Evolutionary conservation across 371 early-diverging fungal genomes (phyloP).

Genomic region (Mortierella sp.): DNA sequence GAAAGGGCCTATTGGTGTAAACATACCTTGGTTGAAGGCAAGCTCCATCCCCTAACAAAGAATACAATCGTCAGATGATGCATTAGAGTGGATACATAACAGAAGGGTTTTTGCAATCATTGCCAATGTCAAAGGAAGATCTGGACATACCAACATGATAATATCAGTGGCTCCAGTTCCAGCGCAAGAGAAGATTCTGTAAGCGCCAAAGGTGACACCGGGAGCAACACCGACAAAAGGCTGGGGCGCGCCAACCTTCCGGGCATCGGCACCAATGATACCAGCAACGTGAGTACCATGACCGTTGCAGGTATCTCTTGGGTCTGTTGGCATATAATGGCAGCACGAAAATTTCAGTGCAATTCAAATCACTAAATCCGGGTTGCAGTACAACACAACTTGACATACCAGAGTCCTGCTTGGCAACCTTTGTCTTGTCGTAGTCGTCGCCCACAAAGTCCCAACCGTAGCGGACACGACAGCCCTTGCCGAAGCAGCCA

Average conservation of each 20-base stretch:
- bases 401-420: constrained; percentile 56
- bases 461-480: constrained; percentile 71
- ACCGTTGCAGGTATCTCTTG: constrained; percentile 29
- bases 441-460: constrained; percentile 71
- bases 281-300: constrained; percentile 72
- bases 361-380: no score
- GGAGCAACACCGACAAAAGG: constrained; percentile 73
- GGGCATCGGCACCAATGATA: constrained; percentile 64
- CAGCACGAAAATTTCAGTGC: background rate
- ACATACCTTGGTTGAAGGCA: constrained; percentile 64
- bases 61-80: background rate
- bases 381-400: no score
- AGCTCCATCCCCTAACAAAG: constrained; percentile 64
- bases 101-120: no score
- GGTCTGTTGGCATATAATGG: constrained; percentile 8
- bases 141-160: constrained; percentile 57
- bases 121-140: background rate
- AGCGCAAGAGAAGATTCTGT: constrained; percentile 73
- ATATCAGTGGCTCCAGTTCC: constrained; percentile 65
- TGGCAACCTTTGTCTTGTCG: constrained; percentile 15
- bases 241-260: constrained; percentile 38
- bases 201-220: constrained; percentile 70
- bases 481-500: constrained; percentile 74
- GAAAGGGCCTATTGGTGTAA: no score
- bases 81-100: background rate